These are phyloP conservation scores for Botrytis fabae DNA, from an alignment of 2,329 filamentous ascomycete genomes.

Conservation along the genomic window DNA sequence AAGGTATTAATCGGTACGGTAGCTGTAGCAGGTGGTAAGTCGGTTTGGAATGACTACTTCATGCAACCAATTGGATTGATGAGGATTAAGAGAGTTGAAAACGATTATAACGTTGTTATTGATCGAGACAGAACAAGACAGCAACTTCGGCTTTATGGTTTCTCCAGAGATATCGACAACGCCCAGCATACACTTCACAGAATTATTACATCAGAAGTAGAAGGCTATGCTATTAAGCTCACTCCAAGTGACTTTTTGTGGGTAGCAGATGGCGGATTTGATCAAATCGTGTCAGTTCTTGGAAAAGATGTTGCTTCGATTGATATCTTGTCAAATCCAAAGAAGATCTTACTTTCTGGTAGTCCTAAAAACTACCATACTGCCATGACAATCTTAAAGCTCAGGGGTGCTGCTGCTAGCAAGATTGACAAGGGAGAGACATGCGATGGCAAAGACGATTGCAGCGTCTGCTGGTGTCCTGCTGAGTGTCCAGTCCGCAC, in stretches of 20 bases:
- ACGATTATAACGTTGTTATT: constrained; percentile 1
- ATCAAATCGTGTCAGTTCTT: not conserved
- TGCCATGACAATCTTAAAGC: not conserved
- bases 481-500: constrained; percentile 3
- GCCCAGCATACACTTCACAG: constrained; percentile 37
- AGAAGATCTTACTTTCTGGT: not conserved
- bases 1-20: constrained; percentile 41
- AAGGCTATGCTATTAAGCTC: constrained; percentile 36
- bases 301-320: constrained; percentile 32
- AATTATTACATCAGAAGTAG: constrained; percentile 29
- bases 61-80: constrained; percentile 31
- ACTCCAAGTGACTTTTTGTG: constrained; percentile 30
- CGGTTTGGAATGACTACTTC: constrained; percentile 40
- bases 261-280: not conserved
- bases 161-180: not conserved
- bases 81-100: not conserved
- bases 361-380: not conserved
- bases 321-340: not conserved
- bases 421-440: not conserved
- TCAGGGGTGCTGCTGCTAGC: constrained; percentile 15
- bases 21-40: constrained; percentile 32
- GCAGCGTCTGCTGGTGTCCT: constrained; percentile 4
- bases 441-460: not conserved
- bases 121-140: constrained; percentile 2
- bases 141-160: not conserved